These are phyloP conservation scores for Phytophthora parvispora DNA, from an alignment of 352 stramenopile genomes.

Conservation along the genomic window DNA sequence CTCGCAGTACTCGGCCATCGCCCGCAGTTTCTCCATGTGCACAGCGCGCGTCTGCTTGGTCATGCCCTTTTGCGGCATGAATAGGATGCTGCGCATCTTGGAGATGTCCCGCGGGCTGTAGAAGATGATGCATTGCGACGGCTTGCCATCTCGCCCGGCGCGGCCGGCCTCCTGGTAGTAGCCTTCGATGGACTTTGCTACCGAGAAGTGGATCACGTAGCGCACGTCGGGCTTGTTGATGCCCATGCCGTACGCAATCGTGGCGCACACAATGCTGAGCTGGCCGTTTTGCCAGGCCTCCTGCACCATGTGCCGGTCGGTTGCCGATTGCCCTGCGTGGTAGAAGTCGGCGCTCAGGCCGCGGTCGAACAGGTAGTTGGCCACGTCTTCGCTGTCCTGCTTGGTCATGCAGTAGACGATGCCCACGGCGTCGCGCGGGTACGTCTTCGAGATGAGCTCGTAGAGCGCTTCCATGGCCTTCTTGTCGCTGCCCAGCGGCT, in stretches of 20 bases:
- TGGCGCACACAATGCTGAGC: constrained; percentile 94
- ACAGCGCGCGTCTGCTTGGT: constrained; percentile 73
- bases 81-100: constrained; percentile 86
- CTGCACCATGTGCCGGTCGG: constrained; percentile 83
- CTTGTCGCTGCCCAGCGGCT: constrained; percentile 49
- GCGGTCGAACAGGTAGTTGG: constrained; percentile 88
- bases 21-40: constrained; percentile 82
- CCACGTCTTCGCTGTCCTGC: constrained; percentile 95
- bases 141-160: constrained; percentile 96
- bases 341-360: constrained; percentile 94
- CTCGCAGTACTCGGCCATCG: constrained; percentile 87
- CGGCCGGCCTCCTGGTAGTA: constrained; percentile 99
- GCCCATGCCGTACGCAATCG: constrained; percentile 97
- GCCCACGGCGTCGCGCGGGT: constrained; percentile 60
- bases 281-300: constrained; percentile 80
- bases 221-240: constrained; percentile 97
- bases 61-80: constrained; percentile 84
- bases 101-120: constrained; percentile 89
- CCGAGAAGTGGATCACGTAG: constrained; percentile 95
- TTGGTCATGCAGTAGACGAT: constrained; percentile 97
- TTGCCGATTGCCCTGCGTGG: constrained; percentile 90
- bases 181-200: constrained; percentile 96
- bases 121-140: constrained; percentile 93
- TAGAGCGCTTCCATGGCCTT: constrained; percentile 69
- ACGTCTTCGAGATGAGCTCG: constrained; percentile 64